Percentiles rank a stretch among this genome's conserved stretches.
phyloP scores from a whole-genome alignment of 2,329 filamentous ascomycete species.

The Aspergillus amoenus region DNA sequence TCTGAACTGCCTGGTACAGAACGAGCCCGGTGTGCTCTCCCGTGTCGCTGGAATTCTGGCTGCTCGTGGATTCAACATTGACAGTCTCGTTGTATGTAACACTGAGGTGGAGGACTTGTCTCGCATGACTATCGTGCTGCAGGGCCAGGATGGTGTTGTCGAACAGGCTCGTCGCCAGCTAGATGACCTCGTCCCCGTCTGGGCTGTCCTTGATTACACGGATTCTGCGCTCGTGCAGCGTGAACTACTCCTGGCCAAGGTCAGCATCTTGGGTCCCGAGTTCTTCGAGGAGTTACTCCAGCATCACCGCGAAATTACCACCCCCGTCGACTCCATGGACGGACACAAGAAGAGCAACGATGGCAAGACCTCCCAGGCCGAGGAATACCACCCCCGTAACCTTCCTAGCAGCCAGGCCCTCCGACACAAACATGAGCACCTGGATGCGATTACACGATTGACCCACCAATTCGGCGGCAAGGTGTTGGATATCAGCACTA shows the following conservation, averaged over 20 bases:
- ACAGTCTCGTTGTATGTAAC: constrained; percentile 95
- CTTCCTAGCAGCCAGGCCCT: constrained; percentile 84
- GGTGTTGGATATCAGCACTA: constrained; percentile 95
- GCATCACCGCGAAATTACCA: constrained; percentile 89
- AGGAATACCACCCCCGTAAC: constrained; percentile 82
- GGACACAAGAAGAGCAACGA: constrained; percentile 26
- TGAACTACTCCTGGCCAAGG: constrained; percentile 90
- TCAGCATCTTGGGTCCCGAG: constrained; percentile 94
- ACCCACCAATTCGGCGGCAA: constrained; percentile 98
- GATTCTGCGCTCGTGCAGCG: constrained; percentile 89
- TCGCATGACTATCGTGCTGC: constrained; percentile 97
- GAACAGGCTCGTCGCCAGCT: constrained; percentile 95
- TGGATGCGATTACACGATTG: constrained; percentile 94
- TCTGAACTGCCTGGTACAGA: constrained; percentile 97
- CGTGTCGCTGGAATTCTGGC: constrained; percentile 95
- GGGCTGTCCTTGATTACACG: constrained; percentile 97
- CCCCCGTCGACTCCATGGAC: constrained; percentile 43
- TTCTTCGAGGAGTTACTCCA: constrained; percentile 96
- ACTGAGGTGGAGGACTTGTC: constrained; percentile 96
- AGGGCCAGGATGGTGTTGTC: constrained; percentile 93
- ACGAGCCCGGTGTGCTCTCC: constrained; percentile 95
- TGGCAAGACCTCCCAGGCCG: constrained; percentile 35
- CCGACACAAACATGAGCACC: constrained; percentile 94
- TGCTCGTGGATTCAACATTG: constrained; percentile 97
- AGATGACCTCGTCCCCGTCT: constrained; percentile 95